These are phyloP conservation scores for Peronospora farinosa DNA, from an alignment of 352 stramenopile genomes.

Conservation along the genomic window DNA sequence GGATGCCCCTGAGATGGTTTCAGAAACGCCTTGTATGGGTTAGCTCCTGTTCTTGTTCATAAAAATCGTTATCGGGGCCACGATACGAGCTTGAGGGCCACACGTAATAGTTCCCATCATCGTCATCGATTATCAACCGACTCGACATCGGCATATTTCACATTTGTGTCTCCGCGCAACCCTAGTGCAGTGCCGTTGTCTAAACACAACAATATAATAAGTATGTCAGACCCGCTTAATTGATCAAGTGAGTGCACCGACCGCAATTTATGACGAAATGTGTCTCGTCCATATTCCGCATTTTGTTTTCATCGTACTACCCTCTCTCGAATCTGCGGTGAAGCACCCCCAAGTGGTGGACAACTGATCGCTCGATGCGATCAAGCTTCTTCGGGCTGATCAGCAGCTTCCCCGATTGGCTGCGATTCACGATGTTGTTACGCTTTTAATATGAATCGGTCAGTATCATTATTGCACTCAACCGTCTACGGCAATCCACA, in stretches of 20 bases:
- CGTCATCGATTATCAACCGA: conserved; percentile 25
- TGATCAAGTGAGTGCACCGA: no score
- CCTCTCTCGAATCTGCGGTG: conserved; percentile 12
- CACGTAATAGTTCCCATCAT: conserved; percentile 24
- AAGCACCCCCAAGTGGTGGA: conserved; percentile 11
- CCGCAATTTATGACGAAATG: conserved; percentile 24
- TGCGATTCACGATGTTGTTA: no score
- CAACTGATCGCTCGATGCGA: conserved; percentile 9
- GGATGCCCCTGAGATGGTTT: no score
- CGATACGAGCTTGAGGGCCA: neutral
- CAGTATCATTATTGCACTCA: no score
- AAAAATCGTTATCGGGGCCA: no score
- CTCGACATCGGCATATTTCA: conserved; percentile 28
- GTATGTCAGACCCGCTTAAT: no score
- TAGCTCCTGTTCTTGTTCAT: no score
- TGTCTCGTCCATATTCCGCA: conserved; percentile 29
- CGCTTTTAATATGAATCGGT: no score
- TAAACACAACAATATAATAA: conserved; percentile 13
- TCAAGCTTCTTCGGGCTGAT: conserved; percentile 8
- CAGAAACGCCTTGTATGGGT: no score
- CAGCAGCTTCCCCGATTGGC: no score
- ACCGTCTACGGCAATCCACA: no score
- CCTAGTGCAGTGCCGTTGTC: conserved; percentile 3
- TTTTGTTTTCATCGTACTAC: conserved; percentile 14
- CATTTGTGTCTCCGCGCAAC: no score